Conservation (phyloP, 1,139 yeast species). For the Pichia sp. region DNA sequence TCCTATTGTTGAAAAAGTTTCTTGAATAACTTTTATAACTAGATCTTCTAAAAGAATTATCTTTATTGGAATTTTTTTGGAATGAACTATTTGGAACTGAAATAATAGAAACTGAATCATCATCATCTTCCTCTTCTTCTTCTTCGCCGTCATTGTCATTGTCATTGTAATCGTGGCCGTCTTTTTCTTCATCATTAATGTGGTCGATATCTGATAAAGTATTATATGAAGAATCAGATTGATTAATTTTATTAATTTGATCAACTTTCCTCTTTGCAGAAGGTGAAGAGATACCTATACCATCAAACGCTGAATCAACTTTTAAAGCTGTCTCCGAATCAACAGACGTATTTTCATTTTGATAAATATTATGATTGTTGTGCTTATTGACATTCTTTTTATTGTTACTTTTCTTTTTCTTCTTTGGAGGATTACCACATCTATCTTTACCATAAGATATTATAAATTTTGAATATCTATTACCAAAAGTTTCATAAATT, state of each 20-base stretch:
- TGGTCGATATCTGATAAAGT: background rate
- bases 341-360: conserved; percentile 3
- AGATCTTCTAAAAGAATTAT: background rate
- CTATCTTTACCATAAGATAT: conserved; percentile 90
- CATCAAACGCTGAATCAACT: conserved; percentile 15
- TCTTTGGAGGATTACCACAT: conserved; percentile 75
- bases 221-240: background rate
- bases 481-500: conserved; percentile 31
- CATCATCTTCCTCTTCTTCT: conserved; percentile 5
- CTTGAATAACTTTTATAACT: conserved; percentile 1
- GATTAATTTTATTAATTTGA: background rate
- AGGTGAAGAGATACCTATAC: conserved; percentile 22
- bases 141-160: background rate
- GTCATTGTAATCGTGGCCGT: background rate
- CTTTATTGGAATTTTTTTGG: background rate
- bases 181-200: background rate
- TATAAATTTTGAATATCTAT: conserved; percentile 42
- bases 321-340: conserved; percentile 9
- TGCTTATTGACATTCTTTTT: conserved; percentile 11
- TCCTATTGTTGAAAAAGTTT: no score
- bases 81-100: background rate
- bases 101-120: conserved; percentile 8
- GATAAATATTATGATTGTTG: background rate
- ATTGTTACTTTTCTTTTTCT: conserved; percentile 16
- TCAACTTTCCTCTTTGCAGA: conserved; percentile 5